These are phyloP conservation scores for Anethum foeniculum DNA, from an alignment of 140 eudicot genomes.

Conservation along the genomic window DNA sequence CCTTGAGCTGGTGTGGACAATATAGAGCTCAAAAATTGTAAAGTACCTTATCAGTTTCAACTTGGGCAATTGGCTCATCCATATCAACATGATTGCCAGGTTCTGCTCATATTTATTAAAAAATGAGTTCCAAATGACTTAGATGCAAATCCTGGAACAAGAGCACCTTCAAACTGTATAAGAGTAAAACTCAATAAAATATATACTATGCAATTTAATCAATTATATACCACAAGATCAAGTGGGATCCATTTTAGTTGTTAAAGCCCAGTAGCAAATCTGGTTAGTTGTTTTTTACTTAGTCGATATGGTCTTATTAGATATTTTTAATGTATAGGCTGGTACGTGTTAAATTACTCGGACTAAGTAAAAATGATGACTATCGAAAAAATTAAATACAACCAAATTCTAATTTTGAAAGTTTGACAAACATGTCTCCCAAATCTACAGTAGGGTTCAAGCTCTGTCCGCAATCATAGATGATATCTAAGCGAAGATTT, in stretches of 20 bases:
- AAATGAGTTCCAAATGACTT: neutral
- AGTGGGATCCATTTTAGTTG: neutral
- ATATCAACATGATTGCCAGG: conserved; percentile 49
- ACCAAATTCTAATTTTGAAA: conserved; percentile 2
- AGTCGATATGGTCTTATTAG: neutral
- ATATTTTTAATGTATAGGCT: neutral
- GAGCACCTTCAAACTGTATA: conserved; percentile 85
- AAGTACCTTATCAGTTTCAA: conserved; percentile 64
- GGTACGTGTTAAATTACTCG: neutral
- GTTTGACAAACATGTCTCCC: conserved; percentile 67
- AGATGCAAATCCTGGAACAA: conserved; percentile 71
- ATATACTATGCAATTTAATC: neutral
- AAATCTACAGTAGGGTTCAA: conserved; percentile 88
- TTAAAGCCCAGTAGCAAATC: neutral
- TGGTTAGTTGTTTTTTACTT: neutral
- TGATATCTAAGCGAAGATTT: conserved; percentile 56
- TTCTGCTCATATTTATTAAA: conserved; percentile 29
- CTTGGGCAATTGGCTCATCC: conserved; percentile 73
- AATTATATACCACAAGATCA: conserved; percentile 5
- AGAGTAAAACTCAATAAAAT: neutral
- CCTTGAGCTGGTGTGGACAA: neutral
- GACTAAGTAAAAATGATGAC: neutral
- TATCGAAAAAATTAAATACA: neutral
- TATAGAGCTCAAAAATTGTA: neutral
- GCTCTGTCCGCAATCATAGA: conserved; percentile 93